Conservation (phyloP, 1,284 basidiomycete genomes). For the Puccinia hordei region DNA sequence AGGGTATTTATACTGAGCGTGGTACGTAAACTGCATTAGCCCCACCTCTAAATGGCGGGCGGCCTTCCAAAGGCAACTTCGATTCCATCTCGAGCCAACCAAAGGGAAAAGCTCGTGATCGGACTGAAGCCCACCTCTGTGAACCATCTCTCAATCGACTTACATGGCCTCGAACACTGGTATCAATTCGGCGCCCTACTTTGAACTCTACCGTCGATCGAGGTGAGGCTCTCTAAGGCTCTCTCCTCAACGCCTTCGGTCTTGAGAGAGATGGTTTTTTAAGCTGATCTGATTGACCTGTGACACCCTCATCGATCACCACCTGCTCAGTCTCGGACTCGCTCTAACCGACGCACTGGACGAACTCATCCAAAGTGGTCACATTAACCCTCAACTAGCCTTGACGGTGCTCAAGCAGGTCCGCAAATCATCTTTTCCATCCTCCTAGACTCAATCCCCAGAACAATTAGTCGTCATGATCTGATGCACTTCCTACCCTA, state of each 20-base stretch:
- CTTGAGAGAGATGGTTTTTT: no score
- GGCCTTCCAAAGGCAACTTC: no score
- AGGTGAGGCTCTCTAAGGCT: constrained; percentile 59
- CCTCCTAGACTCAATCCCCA: no score
- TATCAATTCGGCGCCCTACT: constrained; percentile 48
- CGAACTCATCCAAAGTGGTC: constrained; percentile 94
- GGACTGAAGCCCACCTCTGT: background rate
- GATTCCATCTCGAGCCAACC: no score
- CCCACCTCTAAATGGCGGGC: no score
- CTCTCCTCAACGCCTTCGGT: constrained; percentile 96
- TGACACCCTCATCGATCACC: background rate
- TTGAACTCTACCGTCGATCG: constrained; percentile 53
- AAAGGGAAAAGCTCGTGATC: background rate
- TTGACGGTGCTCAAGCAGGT: constrained; percentile 97
- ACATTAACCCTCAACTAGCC: constrained; percentile 94
- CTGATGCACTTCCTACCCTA: no score
- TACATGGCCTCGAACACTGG: constrained; percentile 20
- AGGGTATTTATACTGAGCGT: background rate
- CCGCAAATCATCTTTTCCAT: constrained; percentile 55
- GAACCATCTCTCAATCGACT: background rate
- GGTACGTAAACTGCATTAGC: no score
- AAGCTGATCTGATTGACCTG: no score
- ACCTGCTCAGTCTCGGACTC: constrained; percentile 77
- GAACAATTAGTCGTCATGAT: no score
- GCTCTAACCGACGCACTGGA: constrained; percentile 98